phyloP scores from a whole-genome alignment of 2,329 filamentous ascomycete species.

The Cladosporium oxysporum region DNA sequence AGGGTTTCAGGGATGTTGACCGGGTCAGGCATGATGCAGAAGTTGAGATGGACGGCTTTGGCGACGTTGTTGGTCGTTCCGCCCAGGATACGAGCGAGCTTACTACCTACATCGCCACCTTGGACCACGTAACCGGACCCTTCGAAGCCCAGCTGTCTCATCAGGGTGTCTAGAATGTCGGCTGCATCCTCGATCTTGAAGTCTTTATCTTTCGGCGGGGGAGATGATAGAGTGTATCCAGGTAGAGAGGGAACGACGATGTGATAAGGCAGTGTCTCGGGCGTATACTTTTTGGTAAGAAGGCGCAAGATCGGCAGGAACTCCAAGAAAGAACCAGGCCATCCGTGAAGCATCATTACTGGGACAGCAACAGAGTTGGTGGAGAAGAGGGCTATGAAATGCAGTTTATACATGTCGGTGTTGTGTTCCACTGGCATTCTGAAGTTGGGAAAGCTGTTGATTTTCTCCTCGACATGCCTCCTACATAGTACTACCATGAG shows the following conservation, averaged over 20 bases:
- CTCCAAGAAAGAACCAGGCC: slow-evolving; percentile 43
- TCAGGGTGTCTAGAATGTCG: slow-evolving; percentile 51
- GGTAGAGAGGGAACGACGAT: slow-evolving; percentile 56
- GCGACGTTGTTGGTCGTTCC: slow-evolving; percentile 38
- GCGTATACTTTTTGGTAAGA: slow-evolving; percentile 48
- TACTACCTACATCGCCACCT: slow-evolving; percentile 56
- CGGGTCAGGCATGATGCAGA: slow-evolving; percentile 27
- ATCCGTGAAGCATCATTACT: slow-evolving; percentile 40
- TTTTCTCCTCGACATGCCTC: slow-evolving; percentile 42
- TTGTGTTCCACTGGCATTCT: slow-evolving; percentile 44
- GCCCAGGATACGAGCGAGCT: slow-evolving; percentile 39
- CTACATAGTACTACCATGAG: slow-evolving; percentile 14
- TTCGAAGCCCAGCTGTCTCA: slow-evolving; percentile 53
- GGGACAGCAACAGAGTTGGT: slow-evolving; percentile 41
- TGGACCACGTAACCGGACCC: slow-evolving; percentile 52
- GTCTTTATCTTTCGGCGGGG: slow-evolving; percentile 48
- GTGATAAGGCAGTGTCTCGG: slow-evolving; percentile 56
- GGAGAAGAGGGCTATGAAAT: slow-evolving; percentile 59
- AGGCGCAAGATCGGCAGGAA: slow-evolving; percentile 35
- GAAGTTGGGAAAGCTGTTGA: slow-evolving; percentile 57
- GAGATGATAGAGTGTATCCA: slow-evolving; percentile 53
- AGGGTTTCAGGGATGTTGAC: slow-evolving; percentile 26
- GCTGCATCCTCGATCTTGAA: slow-evolving; percentile 45
- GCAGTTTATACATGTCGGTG: slow-evolving; percentile 43
- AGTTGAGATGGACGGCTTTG: slow-evolving; percentile 38